Base-by-base conservation (phyloP, 192 early-diverging fungal species). In the Coemansia sp. region DNA sequence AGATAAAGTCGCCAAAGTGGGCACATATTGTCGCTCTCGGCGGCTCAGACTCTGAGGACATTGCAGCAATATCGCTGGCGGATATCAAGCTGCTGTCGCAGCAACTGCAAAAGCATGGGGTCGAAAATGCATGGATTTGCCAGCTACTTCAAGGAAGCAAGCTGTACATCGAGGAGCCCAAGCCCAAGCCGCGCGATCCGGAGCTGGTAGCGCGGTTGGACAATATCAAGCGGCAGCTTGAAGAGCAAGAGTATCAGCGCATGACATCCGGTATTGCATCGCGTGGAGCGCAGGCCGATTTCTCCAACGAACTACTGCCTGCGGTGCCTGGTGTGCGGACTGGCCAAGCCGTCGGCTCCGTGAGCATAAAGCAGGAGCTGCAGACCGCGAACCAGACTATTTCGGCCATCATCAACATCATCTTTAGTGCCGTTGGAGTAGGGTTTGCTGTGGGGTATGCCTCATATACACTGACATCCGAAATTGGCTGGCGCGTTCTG, bases 371-470 rank as follows among this genome's bases (percentile, higher is more conserved):
- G 46, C 59, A 62, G 42, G 73, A 76, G 46, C 49, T 76, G 48
- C 42, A 51, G 17, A 58, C 38, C 7, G 58, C 59, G 1, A 66
- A 76, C 48, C 31, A 51, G 38, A 55, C 68, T 32, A 55, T 76
- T 5, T 66, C 66, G 1, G 62, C 60, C 17, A 76, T 76, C 2
- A 45, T 70, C 3, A 76, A 76, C 42, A 76, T 76, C 23, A 15
- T 76, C 22, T 76, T 76, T 34, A 76, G 73, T 12, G 73, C 52
- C 0, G 21, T 70, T 17, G 73, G 73, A 15, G 73, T 76, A 42
- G 66, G 73, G 1, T 76, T 76, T 55, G 73, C 73, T 8, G 67
- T 76, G 2, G 50, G 54, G 4, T 76, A 76, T 40, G 73, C 67
- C 8, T 70, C 67, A 4, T 76, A 76, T 52, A 66, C 73, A 27